Evolutionary conservation across 78 protist genomes (phyloP), one percentile per base, ranked within the genome.

Genomic region (Emiliania huxleyi): DNA sequence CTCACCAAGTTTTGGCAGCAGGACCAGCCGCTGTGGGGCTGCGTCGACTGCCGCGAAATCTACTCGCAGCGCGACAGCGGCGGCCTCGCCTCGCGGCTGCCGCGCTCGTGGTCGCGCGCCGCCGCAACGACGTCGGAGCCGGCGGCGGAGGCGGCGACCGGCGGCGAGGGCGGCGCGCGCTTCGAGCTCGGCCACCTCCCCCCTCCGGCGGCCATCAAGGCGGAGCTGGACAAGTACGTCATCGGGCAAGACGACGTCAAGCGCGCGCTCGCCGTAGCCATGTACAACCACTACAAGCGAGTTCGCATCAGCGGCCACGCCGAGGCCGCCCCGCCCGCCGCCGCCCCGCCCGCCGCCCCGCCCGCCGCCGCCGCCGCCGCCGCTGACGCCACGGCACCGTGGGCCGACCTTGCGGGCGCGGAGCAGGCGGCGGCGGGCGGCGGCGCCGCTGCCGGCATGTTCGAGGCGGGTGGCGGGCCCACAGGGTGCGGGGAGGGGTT

Each of bases 211-310:
- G 46, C 23, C 38, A 43, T 81, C 40, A 44, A 44, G 48, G 37
- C 56, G 21, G 89, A 81, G 38, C 89, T 81, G 11, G 89, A 81
- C 89, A 42, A 44, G 89, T 81, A 2, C 1, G 89, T 81, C 35
- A 44, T 81, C 56, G 89, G 48, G n/a, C 89, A 81, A 23, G 56
- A 44, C 38, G 48, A 44, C 33, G 42, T n/a, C 12, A 81, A 81
- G 55, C 55, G 56, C 40, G 33, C 42, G 56, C 89, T 81, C 56
- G 0, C 89, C 37, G 89, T 81, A 5, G 95, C 96, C 11, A 91
- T 93, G 56, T 91, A 87, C 93, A 91, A 91, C 91, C 96, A 95
- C 88, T 93, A 85, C 91, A 85, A 73, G 71, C 96, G 96, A 3
- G 62, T 95, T 45, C 55, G 49, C 73, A 46, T 73, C 46, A 37